These are phyloP conservation scores for Pseudotsuga menziesii DNA, from an alignment of 75 land plant genomes.

Conservation along the genomic window DNA sequence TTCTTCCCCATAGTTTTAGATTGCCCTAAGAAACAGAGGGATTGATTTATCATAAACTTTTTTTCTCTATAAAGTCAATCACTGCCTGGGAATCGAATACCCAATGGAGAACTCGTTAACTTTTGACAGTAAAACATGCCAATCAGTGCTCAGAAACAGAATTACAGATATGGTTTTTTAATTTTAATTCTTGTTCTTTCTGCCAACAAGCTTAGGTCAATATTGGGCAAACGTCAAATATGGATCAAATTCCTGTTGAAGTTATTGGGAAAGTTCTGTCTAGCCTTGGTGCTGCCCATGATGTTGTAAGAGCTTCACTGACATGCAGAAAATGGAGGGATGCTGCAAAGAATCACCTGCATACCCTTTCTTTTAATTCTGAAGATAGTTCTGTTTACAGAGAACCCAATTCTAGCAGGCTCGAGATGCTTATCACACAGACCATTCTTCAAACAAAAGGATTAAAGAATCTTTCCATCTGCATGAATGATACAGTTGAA, in stretches of 20 bases:
- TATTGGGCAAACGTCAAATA: conserved; percentile 7
- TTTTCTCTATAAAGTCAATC: no score
- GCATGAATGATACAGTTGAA: conserved; percentile 53
- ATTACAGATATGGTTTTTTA: no score
- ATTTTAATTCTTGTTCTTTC: no score
- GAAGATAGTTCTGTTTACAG: conserved; percentile 55
- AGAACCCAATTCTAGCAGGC: conserved; percentile 33
- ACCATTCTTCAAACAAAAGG: conserved; percentile 75
- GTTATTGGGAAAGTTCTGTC: conserved; percentile 84
- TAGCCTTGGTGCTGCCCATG: conserved; percentile 59
- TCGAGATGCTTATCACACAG: conserved; percentile 78
- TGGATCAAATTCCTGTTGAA: conserved; percentile 84
- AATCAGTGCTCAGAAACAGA: no score
- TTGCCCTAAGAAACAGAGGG: no score
- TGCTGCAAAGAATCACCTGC: conserved; percentile 67
- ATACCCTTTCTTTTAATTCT: conserved; percentile 47
- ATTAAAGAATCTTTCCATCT: conserved; percentile 54
- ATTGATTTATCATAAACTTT: no score
- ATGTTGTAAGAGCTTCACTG: conserved; percentile 74
- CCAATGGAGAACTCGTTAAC: no score
- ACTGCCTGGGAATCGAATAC: no score
- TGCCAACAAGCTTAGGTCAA: no score
- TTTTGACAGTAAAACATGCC: no score
- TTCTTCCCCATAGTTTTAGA: no score
- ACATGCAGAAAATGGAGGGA: conserved; percentile 74